Percentiles rank a stretch among this genome's conserved stretches.
phyloP scores from a whole-genome alignment of 2,329 filamentous ascomycete species.

The Phialophora macrospora region DNA sequence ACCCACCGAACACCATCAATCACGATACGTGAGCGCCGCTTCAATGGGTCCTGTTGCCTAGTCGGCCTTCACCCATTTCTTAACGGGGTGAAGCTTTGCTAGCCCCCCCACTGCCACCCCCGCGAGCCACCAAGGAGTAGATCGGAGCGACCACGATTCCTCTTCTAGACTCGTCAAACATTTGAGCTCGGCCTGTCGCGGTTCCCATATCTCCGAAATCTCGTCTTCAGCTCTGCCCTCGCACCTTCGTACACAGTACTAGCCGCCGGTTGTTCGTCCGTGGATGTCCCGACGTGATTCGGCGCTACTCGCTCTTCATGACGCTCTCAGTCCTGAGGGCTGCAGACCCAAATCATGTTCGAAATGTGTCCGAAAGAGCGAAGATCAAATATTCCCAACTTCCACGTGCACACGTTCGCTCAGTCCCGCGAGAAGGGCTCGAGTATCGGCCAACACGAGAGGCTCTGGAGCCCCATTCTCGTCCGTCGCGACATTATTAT shows the following conservation, averaged over 20 bases:
- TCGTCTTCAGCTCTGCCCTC: not conserved
- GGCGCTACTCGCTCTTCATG: not conserved
- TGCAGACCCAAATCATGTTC: not conserved
- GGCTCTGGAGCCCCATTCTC: not conserved
- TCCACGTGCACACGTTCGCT: not conserved
- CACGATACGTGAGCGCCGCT: not conserved
- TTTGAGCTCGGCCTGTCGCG: not conserved
- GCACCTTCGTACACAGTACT: not conserved
- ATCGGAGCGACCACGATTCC: not conserved
- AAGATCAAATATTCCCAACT: not conserved
- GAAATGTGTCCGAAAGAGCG: not conserved
- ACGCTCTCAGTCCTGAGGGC: not conserved
- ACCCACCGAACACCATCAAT: too few relatives aligned
- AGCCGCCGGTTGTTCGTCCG: not conserved
- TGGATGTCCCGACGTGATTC: not conserved
- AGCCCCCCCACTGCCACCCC: not conserved
- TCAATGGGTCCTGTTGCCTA: not conserved
- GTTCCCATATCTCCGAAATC: constrained; percentile 1
- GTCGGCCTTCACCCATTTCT: not conserved
- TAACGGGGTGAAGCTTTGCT: not conserved
- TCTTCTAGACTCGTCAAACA: not conserved
- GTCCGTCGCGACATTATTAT: too few relatives aligned
- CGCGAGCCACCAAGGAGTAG: not conserved
- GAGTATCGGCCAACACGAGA: not conserved
- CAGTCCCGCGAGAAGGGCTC: not conserved